Conservation (phyloP, 1,284 basidiomycete genomes). For the Irpex rosettiformis region DNA sequence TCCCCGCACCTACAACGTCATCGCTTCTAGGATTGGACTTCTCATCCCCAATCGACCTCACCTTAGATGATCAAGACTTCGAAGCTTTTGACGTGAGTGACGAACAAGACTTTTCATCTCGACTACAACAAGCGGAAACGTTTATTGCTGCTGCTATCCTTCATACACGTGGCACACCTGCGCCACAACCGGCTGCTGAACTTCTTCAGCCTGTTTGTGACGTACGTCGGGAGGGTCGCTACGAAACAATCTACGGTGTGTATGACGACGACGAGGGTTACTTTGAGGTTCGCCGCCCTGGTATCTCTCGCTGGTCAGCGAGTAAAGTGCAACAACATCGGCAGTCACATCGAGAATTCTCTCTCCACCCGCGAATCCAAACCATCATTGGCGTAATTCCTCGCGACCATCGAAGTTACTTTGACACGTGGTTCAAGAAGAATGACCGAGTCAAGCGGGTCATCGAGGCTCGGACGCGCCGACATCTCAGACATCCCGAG, state of each 20-base stretch:
- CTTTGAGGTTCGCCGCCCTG: not conserved
- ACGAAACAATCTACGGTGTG: not conserved
- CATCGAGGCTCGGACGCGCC: not conserved
- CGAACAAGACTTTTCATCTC: not conserved
- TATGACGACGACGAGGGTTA: not conserved
- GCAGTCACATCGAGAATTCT: not conserved
- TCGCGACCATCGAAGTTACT: not conserved
- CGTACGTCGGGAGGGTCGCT: not conserved
- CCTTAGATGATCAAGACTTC: not conserved
- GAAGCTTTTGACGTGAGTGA: no score
- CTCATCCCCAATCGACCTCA: not conserved
- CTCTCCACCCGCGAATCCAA: not conserved
- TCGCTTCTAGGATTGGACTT: not conserved
- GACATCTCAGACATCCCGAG: not conserved
- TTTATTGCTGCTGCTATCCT: not conserved
- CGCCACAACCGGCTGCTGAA: no score
- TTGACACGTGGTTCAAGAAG: no score
- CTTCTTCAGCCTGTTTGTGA: not conserved
- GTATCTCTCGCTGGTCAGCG: not conserved
- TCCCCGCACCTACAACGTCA: not conserved
- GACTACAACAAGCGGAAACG: not conserved
- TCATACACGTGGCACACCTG: no score
- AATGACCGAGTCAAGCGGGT: not conserved
- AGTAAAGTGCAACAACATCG: no score
- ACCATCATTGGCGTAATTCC: not conserved